Percentiles rank a stretch among this genome's conserved stretches.
These are phyloP conservation scores for Aspergillus leporis DNA, from an alignment of 495 filamentous ascomycete genomes.

Conservation along the genomic window DNA sequence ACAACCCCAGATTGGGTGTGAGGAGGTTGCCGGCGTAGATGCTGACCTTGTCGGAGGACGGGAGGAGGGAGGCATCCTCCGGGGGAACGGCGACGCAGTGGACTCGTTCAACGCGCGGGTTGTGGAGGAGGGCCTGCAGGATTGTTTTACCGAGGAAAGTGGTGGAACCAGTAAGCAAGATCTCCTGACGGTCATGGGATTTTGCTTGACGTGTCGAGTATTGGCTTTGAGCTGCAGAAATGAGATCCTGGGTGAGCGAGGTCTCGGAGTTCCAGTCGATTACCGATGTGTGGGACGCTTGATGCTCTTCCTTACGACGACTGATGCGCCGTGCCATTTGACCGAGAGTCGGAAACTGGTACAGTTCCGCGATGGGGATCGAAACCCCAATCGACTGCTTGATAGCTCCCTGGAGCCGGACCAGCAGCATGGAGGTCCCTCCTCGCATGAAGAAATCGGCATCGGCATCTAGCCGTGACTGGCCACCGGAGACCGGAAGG, in stretches of 20 bases:
- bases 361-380: constrained; percentile 2
- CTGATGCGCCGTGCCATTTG: not conserved
- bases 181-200: not conserved
- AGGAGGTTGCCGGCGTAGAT: constrained; percentile 1
- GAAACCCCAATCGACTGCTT: constrained; percentile 7
- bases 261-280: constrained; percentile 10
- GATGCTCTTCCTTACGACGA: not conserved
- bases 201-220: not conserved
- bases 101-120: not conserved
- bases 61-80: not conserved
- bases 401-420: constrained; percentile 23
- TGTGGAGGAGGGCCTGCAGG: not conserved
- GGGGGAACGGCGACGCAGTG: constrained; percentile 7
- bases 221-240: too few relatives aligned
- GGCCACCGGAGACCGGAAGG: not conserved
- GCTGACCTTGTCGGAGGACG: not conserved
- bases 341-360: not conserved
- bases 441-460: constrained; percentile 33
- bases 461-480: not conserved
- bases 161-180: constrained; percentile 7
- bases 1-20: not conserved
- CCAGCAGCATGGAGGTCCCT: constrained; percentile 30
- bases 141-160: constrained; percentile 6
- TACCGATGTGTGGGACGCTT: not conserved
- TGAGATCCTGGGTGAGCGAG: not conserved